Conservation (phyloP, 169 alveolate genomes). For the Cryptosporidium canis region DNA sequence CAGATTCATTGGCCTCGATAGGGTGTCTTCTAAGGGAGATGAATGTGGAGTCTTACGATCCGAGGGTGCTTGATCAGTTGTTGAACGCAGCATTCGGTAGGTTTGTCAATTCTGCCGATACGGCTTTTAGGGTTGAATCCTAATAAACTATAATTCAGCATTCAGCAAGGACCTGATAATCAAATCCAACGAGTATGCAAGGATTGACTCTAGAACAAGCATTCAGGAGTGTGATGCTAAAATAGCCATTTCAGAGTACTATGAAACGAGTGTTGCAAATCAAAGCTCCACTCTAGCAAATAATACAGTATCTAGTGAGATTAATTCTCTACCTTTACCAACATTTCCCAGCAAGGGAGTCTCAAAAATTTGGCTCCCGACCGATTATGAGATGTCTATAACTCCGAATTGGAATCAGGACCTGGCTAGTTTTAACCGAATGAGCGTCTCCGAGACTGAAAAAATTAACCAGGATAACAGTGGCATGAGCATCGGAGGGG, state of each 20-base stretch:
- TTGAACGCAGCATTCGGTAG: slow-evolving; percentile 37
- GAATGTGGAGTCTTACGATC: slow-evolving; percentile 45
- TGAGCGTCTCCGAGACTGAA: slow-evolving; percentile 3
- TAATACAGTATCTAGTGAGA: slow-evolving; percentile 38
- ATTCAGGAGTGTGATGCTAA: slow-evolving; percentile 51
- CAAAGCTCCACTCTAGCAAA: slow-evolving; percentile 22
- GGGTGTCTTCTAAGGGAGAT: slow-evolving; percentile 18
- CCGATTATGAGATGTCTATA: slow-evolving; percentile 34
- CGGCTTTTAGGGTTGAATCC: neutral
- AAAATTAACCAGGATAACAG: neutral
- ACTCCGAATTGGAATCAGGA: slow-evolving; percentile 61
- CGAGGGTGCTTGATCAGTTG: slow-evolving; percentile 16
- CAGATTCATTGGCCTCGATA: slow-evolving; percentile 44
- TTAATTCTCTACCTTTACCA: slow-evolving; percentile 62
- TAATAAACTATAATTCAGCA: neutral
- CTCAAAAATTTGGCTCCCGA: slow-evolving; percentile 53
- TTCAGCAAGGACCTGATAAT: slow-evolving; percentile 40
- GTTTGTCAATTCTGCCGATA: neutral
- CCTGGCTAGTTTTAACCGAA: neutral
- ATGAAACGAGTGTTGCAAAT: neutral
- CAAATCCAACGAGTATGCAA: slow-evolving; percentile 62
- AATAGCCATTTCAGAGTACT: slow-evolving; percentile 38
- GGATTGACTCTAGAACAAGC: slow-evolving; percentile 27
- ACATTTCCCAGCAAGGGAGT: slow-evolving; percentile 52
- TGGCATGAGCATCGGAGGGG: neutral